Evolutionary conservation across 371 early-diverging fungal genomes (phyloP).

Genomic region (Mucor sp.): DNA sequence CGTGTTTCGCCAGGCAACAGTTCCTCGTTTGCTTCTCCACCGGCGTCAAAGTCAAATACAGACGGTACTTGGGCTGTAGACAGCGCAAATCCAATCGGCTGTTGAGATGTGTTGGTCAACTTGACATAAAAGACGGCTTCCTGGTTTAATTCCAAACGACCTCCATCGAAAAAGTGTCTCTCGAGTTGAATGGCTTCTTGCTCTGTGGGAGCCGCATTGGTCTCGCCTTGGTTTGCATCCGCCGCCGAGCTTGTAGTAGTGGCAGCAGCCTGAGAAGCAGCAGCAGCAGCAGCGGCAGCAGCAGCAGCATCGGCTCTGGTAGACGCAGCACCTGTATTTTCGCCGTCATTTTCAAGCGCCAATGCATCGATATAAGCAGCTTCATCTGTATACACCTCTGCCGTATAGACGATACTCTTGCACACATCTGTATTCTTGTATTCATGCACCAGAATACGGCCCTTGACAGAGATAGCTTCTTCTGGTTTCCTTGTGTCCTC

Average conservation of each 20-base stretch:
- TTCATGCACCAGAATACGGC: conserved; percentile 82
- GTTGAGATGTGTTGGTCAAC: conserved; percentile 51
- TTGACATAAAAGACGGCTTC: conserved; percentile 59
- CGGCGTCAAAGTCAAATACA: conserved; percentile 36
- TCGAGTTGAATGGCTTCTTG: conserved; percentile 45
- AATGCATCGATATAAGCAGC: conserved; percentile 39
- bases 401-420: conserved; percentile 70
- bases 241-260: background rate
- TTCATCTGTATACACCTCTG: conserved; percentile 51
- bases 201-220: background rate
- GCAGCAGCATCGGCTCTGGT: background rate
- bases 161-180: conserved; percentile 58
- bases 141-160: conserved; percentile 60
- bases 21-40: conserved; percentile 18
- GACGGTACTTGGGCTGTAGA: conserved; percentile 24
- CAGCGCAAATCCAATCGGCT: conserved; percentile 41
- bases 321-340: conserved; percentile 5
- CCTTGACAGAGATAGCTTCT: conserved; percentile 32
- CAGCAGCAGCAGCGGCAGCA: background rate
- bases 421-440: conserved; percentile 90
- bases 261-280: background rate
- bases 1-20: conserved; percentile 58
- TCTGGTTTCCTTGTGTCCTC: background rate
- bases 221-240: background rate
- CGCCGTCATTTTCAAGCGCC: conserved; percentile 19